Evolutionary conservation across 495 filamentous ascomycete species (phyloP).

Genomic region (Penicillium ochrochloron): DNA sequence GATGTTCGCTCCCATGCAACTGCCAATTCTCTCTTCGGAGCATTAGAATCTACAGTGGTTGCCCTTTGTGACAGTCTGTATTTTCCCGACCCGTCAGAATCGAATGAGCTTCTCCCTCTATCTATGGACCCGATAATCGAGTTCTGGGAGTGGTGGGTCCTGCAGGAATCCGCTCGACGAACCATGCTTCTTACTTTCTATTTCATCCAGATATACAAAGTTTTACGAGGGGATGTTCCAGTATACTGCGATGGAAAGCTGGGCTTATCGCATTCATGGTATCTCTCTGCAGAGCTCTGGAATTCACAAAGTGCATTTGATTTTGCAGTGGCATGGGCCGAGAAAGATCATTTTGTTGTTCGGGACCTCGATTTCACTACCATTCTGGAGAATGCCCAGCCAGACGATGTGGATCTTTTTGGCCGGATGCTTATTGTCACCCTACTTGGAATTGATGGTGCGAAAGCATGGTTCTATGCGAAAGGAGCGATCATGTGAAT

Average conservation of each 20-base stretch:
- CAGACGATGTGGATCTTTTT: slow-evolving; percentile 54
- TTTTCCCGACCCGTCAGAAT: slow-evolving; percentile 22
- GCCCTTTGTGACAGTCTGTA: slow-evolving; percentile 24
- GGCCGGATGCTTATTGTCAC: slow-evolving; percentile 51
- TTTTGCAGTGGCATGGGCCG: slow-evolving; percentile 53
- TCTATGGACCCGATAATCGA: slow-evolving; percentile 32
- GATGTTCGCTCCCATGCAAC: slow-evolving; percentile 54
- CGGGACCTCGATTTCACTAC: slow-evolving; percentile 42
- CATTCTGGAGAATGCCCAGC: slow-evolving; percentile 35
- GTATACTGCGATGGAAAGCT: slow-evolving; percentile 40
- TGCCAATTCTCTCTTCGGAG: slow-evolving; percentile 50
- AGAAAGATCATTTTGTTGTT: slow-evolving; percentile 50
- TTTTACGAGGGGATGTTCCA: slow-evolving; percentile 35
- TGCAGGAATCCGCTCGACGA: slow-evolving; percentile 53
- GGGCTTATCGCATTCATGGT: slow-evolving; percentile 44
- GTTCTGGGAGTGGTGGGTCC: slow-evolving; percentile 50
- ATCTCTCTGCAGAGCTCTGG: slow-evolving; percentile 55
- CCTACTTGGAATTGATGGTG: slow-evolving; percentile 47
- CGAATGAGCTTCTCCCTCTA: slow-evolving; percentile 19
- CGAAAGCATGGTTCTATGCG: slow-evolving; percentile 47
- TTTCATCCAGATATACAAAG: slow-evolving; percentile 41
- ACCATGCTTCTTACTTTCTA: slow-evolving; percentile 49
- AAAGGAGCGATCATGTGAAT: slow-evolving; percentile 36
- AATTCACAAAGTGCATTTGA: slow-evolving; percentile 45
- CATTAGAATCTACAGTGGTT: slow-evolving; percentile 38